Evolutionary conservation across 768 basidiomycete species (phyloP).

Genomic region (Guyanaporus albipodus): DNA sequence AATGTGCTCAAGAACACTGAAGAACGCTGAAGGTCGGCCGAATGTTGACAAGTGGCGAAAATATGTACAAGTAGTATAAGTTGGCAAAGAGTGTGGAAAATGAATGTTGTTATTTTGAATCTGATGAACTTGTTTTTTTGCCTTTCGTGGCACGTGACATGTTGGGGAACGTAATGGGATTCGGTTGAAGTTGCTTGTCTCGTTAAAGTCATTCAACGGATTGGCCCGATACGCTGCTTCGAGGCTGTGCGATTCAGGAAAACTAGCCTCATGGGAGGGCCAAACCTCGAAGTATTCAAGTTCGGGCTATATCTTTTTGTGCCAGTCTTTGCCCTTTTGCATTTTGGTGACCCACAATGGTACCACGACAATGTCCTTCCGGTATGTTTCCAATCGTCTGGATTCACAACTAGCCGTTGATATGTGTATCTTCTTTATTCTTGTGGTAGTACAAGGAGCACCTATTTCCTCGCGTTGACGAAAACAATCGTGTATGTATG

Average conservation of each 20-base stretch:
- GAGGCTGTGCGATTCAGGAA: constrained; percentile 38
- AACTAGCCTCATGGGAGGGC: constrained; percentile 61
- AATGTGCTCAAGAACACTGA: background rate
- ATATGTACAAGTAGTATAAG: constrained; percentile 2
- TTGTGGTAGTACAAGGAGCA: constrained; percentile 62
- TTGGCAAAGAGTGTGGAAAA: background rate
- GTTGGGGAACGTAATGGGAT: too few species aligned
- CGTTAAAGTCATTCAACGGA: too few species aligned
- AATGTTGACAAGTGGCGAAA: background rate
- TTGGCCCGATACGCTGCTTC: too few species aligned
- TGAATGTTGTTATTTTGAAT: background rate
- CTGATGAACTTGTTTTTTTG: too few species aligned
- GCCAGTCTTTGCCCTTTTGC: constrained; percentile 73
- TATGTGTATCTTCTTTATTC: background rate
- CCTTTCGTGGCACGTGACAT: background rate
- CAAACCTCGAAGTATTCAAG: constrained; percentile 88
- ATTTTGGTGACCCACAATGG: constrained; percentile 89
- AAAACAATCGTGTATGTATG: constrained; percentile 46
- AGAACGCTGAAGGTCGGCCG: background rate
- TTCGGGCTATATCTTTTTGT: constrained; percentile 84
- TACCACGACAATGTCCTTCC: constrained; percentile 75
- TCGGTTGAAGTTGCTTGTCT: too few species aligned
- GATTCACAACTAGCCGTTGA: background rate
- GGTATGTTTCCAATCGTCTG: constrained; percentile 36
- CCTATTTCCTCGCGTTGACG: constrained; percentile 62